Base-by-base conservation (phyloP, 2,329 filamentous ascomycete genomes). In the Leptographium lundbergii region DNA sequence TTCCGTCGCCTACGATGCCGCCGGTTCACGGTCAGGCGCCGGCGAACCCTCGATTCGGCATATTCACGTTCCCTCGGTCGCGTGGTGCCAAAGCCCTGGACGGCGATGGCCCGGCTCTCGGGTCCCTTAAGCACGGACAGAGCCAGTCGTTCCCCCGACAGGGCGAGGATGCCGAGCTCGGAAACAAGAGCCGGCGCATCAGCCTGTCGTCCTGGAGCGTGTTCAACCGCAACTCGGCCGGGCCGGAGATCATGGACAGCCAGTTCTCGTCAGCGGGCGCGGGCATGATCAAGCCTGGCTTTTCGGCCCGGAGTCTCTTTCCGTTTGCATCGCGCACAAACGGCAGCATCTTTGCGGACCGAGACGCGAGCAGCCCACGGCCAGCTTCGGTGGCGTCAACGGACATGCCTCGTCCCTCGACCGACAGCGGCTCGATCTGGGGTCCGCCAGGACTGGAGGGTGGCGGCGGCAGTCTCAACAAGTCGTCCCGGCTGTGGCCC, bases 361-460 rank as follows among this genome's bases (percentile, higher is more conserved):
- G 79, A 45, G 81, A 84, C 50, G 74, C 77, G 3, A 76, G 77
- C 68, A 78, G 79, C 68, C 85, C 88, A 1, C 77, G 87, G 22
- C 87, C 88, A 14, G 76, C 81, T 1, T 88, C 86, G 2, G 86
- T 87, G 61, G 81, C 83, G 17, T 88, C 86, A 0, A 79, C 78
- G 6, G 86, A 89, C 60, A 76, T 91, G 57, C 87, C 88, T 1
- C 80, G 89, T 54, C 89, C 89, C 6, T 91, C 88, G 1, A 88
- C 87, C 1, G 89, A 94, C 62, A 89, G 85, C 62, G 81, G 84
- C 54, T 87, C 86, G 27, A 88, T 91, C 61, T 89, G 87, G 72
- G 87, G 85, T 69, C 78, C 79, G 1, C 75, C 75, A 0, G 72
- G 71, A n/a, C 73, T 76, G 17, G 69, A 70, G 17, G 70, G 71